phyloP scores from a whole-genome alignment of 1,139 yeast genomes.

The Saccharomyces uvarum region DNA sequence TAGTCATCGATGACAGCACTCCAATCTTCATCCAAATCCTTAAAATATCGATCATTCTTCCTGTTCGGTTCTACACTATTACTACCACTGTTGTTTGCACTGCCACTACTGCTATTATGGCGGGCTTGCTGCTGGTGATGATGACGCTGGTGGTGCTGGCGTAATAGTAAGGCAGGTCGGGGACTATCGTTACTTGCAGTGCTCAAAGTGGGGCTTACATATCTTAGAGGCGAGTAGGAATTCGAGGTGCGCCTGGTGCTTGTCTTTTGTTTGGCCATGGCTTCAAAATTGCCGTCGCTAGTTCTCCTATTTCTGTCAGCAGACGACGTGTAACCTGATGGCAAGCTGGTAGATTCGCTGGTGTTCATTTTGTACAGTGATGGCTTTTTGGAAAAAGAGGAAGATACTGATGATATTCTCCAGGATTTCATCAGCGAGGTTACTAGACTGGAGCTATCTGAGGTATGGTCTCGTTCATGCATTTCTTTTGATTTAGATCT shows the following conservation, averaged over 20 bases:
- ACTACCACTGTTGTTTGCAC: constrained; percentile 8
- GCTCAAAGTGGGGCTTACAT: constrained; percentile 15
- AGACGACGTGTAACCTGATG: constrained; percentile 4
- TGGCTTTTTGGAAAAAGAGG: constrained; percentile 6
- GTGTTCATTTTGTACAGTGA: not conserved
- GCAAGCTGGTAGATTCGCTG: constrained; percentile 2
- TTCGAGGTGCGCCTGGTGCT: constrained; percentile 16
- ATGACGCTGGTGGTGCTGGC: constrained; percentile 5
- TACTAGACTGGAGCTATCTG: constrained; percentile 16
- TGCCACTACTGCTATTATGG: constrained; percentile 12
- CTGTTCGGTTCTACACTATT: constrained; percentile 14
- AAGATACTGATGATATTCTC: constrained; percentile 20
- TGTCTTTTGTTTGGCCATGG: constrained; percentile 23
- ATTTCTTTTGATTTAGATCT: constrained; percentile 18
- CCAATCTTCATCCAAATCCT: constrained; percentile 86
- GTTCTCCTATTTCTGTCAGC: constrained; percentile 4
- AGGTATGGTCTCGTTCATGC: constrained; percentile 15
- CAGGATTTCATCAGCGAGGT: constrained; percentile 27
- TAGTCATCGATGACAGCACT: constrained; percentile 64
- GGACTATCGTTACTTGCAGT: constrained; percentile 15
- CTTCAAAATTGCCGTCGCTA: constrained; percentile 24
- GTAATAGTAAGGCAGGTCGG: constrained; percentile 8
- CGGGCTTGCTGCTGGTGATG: constrained; percentile 13
- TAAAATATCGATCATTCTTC: constrained; percentile 34
- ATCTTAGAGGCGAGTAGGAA: constrained; percentile 24